A percentile compares a stretch with the other conserved stretches of the same genome.
These are phyloP conservation scores for Zoysia japonica DNA, from an alignment of 176 grass and related monocot species.

Conservation along the genomic window DNA sequence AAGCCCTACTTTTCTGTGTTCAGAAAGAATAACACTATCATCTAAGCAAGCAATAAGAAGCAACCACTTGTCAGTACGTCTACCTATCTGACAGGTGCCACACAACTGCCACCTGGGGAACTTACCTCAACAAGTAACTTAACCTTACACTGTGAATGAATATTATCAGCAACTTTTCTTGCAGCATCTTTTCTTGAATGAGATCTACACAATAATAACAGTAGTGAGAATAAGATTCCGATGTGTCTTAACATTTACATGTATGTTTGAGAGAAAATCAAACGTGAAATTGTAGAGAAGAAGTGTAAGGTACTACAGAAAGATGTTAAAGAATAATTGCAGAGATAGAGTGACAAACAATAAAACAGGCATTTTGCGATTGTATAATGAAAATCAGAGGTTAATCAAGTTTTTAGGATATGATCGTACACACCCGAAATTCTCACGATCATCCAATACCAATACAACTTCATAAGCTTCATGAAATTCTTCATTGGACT, in stretches of 20 bases:
- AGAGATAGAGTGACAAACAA: background rate
- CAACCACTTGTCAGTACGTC: background rate
- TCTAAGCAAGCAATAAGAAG: background rate
- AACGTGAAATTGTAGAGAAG: background rate
- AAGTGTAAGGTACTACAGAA: background rate
- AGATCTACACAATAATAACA: constrained; percentile 47
- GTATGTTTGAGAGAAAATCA: background rate
- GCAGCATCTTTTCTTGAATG: constrained; percentile 48
- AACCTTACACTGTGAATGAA: constrained; percentile 53
- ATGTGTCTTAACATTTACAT: too few species aligned
- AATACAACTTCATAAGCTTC: constrained; percentile 84
- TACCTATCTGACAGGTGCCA: background rate
- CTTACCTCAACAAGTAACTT: constrained; percentile 67
- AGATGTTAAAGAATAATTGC: background rate
- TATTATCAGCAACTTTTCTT: constrained; percentile 52
- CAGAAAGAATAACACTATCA: background rate
- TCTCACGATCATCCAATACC: constrained; percentile 90
- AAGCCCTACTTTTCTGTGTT: background rate
- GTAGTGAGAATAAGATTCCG: constrained; percentile 7
- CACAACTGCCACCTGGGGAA: background rate
- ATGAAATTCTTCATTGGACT: constrained; percentile 63
- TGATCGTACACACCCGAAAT: constrained; percentile 67
- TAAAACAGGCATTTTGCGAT: background rate
- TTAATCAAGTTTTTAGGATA: constrained; percentile 39
- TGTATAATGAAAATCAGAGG: background rate